phyloP scores from a whole-genome alignment of 495 filamentous ascomycete genomes.

The Terfezia claveryi region DNA sequence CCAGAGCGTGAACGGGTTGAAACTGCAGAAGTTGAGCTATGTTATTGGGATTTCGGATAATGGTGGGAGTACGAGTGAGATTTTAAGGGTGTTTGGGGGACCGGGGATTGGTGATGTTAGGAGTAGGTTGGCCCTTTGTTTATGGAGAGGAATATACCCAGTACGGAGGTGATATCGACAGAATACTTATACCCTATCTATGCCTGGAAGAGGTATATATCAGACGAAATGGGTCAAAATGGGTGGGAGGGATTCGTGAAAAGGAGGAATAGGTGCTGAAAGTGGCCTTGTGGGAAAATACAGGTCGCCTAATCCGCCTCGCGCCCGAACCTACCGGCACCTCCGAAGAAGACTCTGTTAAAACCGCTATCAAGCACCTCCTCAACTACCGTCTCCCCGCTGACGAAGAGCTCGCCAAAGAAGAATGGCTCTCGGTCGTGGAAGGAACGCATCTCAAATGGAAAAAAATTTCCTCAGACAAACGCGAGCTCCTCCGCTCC shows the following conservation, averaged over 20 bases:
- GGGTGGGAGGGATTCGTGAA: too few species aligned
- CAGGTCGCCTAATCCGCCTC: slow-evolving; percentile 72
- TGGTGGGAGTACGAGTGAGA: slow-evolving; percentile 73
- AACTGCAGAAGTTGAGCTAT: background rate
- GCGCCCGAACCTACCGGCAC: slow-evolving; percentile 42
- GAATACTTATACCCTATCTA: too few species aligned
- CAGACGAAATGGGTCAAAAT: too few species aligned
- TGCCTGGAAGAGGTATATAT: too few species aligned
- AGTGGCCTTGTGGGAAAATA: background rate
- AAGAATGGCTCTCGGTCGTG: slow-evolving; percentile 78
- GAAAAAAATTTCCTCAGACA: slow-evolving; percentile 50
- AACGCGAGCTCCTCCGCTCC: slow-evolving; percentile 76
- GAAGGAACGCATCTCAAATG: slow-evolving; percentile 58
- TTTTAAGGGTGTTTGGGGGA: slow-evolving; percentile 81
- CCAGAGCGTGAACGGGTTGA: background rate
- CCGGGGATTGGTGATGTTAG: slow-evolving; percentile 82
- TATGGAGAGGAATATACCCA: too few species aligned
- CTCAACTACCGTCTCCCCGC: slow-evolving; percentile 68
- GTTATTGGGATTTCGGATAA: slow-evolving; percentile 54
- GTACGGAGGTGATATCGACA: too few species aligned
- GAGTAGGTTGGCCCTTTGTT: slow-evolving; percentile 31
- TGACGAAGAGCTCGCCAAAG: slow-evolving; percentile 28
- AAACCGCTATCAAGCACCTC: slow-evolving; percentile 47
- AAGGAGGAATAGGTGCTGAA: too few species aligned
- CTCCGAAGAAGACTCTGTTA: slow-evolving; percentile 26